Evolutionary conservation across 1,284 basidiomycete genomes (phyloP).

Genomic region (Bothia castanella): DNA sequence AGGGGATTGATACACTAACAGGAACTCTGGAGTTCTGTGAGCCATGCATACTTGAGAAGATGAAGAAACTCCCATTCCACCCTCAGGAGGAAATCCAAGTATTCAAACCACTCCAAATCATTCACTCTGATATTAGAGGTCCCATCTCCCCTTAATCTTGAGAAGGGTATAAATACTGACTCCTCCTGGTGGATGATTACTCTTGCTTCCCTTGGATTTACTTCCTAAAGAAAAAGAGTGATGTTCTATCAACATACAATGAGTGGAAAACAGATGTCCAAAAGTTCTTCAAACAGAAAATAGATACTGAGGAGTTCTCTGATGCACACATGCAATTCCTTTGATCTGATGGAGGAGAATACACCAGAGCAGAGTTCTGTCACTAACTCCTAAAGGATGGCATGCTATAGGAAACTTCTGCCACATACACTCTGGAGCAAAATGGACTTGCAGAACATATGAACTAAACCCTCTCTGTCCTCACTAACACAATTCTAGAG

Average conservation of each 20-base stretch:
- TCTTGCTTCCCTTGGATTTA: no score
- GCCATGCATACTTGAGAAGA: constrained; percentile 13
- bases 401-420: neutral
- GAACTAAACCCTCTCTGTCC: constrained; percentile 26
- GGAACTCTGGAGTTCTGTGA: no score
- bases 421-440: neutral
- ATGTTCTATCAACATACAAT: constrained; percentile 15
- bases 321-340: neutral
- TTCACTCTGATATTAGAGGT: constrained; percentile 34
- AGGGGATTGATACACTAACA: neutral
- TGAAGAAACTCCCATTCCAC: no score
- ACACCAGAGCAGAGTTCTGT: constrained; percentile 16
- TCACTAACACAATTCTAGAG: constrained; percentile 24
- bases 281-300: constrained; percentile 16
- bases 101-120: no score
- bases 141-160: constrained; percentile 24
- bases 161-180: constrained; percentile 28
- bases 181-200: constrained; percentile 34
- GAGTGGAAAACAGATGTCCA: constrained; percentile 19
- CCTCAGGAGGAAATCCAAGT: no score
- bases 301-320: constrained; percentile 5
- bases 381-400: constrained; percentile 22
- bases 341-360: neutral
- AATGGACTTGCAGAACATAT: constrained; percentile 15
- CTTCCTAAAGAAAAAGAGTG: constrained; percentile 19